Base-by-base conservation (phyloP, 2,329 filamentous ascomycete species). In the Trichoderma sp. region DNA sequence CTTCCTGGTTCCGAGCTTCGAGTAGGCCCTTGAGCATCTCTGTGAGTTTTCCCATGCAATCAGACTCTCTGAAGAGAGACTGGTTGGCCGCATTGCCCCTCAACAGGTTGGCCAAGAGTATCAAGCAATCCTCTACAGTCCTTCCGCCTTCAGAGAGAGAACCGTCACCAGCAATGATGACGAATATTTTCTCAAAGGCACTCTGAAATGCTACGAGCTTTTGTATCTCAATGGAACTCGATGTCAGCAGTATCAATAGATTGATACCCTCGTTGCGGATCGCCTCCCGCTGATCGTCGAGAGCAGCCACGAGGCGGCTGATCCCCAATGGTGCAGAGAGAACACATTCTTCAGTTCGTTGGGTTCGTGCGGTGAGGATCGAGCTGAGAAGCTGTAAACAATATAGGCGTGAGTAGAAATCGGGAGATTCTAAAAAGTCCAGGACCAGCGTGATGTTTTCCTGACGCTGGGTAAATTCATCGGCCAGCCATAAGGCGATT, bases 401-500 rank as follows among this genome's bases (percentile, higher is more conserved):
- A 80, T 98, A 98, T 0, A 98, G 86, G 28, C 95, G 90, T 26
- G 93, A 92, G 80, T 96, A 97, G 76, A 97, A 97, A 75, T 97
- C 94, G 73, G 85, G 85, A 16, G 90, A 89, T 73, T 97, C 95
- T 72, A 99, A 86, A 68, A 99, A 91, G 77, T 96, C 91, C 70
- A 99, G 87, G 28, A 99, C 87, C 18, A 96, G 84, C 2, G 93
- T 95, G 71, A 97, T 95, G 79, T 99, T 98, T 81, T 98, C 95
- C 87, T 97, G 94, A 71, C 93, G 90, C 84, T 97, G 94, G 39
- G 96, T 97, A 78, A 99, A 99, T 80, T 98, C 95, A 81, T 99
- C 96, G 66, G 96, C 96, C 69, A 99, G 85, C 94, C 96, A 99
- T 32, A 98, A 84, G 21, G 91, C 91, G 74, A 99, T 96, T 80